Conservation (phyloP, 768 basidiomycete genomes). For the Ramaria rubella region DNA sequence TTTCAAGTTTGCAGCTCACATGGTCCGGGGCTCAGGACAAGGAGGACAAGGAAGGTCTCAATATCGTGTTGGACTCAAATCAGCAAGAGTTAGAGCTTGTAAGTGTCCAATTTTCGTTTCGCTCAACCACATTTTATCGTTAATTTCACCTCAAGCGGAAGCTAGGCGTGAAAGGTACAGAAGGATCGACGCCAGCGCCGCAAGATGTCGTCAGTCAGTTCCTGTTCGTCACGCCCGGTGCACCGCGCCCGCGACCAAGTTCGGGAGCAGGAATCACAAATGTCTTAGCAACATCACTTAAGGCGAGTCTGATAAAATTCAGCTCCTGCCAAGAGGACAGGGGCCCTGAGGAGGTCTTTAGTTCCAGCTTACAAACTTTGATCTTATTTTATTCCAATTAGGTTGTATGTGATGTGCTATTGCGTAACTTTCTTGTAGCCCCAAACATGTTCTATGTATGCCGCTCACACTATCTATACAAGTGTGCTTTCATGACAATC, state of each 20-base stretch:
- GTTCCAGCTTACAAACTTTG: too few relatives aligned
- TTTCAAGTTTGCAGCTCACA: conserved; percentile 61
- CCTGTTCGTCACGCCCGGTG: conserved; percentile 48
- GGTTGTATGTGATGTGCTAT: conserved; percentile 1
- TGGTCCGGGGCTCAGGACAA: conserved; percentile 62
- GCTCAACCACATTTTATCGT: background rate
- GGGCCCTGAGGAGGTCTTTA: background rate
- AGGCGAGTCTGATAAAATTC: too few relatives aligned
- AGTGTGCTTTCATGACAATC: background rate
- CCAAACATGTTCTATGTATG: background rate
- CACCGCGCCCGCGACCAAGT: conserved; percentile 49
- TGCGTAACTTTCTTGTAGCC: background rate
- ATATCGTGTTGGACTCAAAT: conserved; percentile 89
- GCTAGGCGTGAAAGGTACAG: conserved; percentile 48
- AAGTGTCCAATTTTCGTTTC: conserved; percentile 21
- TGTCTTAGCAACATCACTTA: background rate
- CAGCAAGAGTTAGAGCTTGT: conserved; percentile 92
- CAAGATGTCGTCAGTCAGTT: conserved; percentile 48
- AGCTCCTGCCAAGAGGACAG: background rate
- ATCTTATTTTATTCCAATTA: background rate
- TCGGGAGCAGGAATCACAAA: conserved; percentile 43
- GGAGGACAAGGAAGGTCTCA: conserved; percentile 76
- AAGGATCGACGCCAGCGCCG: conserved; percentile 49
- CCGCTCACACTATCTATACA: too few relatives aligned
- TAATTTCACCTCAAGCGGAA: conserved; percentile 54